Evolutionary conservation across 495 filamentous ascomycete species (phyloP).

Genomic region (Trypethelium eluteriae): DNA sequence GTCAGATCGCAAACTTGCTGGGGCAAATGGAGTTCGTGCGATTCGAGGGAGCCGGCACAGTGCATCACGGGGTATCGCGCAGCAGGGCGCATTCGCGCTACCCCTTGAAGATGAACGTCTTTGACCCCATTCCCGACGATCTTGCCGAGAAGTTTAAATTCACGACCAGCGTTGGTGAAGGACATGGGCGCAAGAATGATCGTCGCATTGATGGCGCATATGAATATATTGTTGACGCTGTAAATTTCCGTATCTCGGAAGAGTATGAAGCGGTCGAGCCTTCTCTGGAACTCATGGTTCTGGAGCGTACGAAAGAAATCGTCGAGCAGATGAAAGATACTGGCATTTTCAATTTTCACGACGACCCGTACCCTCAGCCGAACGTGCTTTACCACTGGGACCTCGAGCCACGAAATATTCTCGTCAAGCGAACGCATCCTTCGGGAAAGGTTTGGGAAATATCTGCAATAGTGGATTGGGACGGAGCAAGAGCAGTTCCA

Average conservation of each 20-base stretch:
- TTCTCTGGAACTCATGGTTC: not conserved
- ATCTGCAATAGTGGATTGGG: not conserved
- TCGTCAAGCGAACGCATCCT: not conserved
- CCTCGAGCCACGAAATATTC: not conserved
- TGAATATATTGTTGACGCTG: not conserved
- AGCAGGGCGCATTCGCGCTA: not conserved
- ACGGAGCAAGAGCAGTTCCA: not conserved
- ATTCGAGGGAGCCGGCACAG: not conserved
- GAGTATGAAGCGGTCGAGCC: not conserved
- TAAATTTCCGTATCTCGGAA: not conserved
- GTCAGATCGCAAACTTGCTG: not conserved
- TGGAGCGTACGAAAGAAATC: not conserved
- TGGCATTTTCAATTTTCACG: not conserved
- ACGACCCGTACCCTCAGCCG: not conserved
- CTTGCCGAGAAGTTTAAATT: not conserved
- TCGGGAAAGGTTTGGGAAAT: not conserved
- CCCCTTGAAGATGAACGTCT: not conserved
- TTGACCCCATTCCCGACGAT: not conserved
- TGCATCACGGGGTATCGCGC: not conserved
- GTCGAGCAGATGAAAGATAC: not conserved
- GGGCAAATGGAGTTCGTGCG: not conserved
- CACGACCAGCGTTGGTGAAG: not conserved
- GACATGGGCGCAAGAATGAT: not conserved
- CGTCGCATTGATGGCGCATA: not conserved
- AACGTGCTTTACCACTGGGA: constrained; percentile 7